Conservation (phyloP, 306 rosid species). For the Potentilla sterilis region DNA sequence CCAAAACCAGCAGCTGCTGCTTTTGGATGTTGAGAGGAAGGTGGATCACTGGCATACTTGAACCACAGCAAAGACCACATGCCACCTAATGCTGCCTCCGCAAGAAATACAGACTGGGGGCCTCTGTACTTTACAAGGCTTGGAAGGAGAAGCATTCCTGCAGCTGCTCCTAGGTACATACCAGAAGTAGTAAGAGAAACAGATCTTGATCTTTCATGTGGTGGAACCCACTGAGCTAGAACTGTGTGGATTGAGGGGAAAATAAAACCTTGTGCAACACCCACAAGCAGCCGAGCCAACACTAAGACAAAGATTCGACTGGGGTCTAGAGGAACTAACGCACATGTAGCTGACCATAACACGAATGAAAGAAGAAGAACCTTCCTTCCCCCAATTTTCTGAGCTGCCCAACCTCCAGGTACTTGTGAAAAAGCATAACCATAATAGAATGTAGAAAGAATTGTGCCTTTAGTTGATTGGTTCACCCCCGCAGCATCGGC, state of each 20-base stretch:
- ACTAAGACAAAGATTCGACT: constrained; percentile 50
- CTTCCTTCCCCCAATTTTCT: constrained; percentile 79
- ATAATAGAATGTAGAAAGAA: constrained; percentile 86
- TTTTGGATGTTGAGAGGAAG: constrained; percentile 73
- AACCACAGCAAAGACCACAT: constrained; percentile 86
- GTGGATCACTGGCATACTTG: constrained; percentile 67
- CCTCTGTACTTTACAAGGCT: constrained; percentile 75
- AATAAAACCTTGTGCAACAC: constrained; percentile 90
- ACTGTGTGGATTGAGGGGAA: constrained; percentile 97
- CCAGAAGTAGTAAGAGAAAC: constrained; percentile 95
- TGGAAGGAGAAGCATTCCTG: constrained; percentile 83
- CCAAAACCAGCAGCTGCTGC: constrained; percentile 81
- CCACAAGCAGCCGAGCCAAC: constrained; percentile 84
- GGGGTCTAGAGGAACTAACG: constrained; percentile 77
- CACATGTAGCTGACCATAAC: constrained; percentile 83
- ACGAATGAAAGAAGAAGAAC: constrained; percentile 80
- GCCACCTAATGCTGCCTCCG: constrained; percentile 77
- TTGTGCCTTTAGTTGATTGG: constrained; percentile 80
- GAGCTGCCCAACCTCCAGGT: constrained; percentile 97
- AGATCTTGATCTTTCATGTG: constrained; percentile 92
- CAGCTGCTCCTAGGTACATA: constrained; percentile 91
- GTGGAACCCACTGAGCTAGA: constrained; percentile 98
- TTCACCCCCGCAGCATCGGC: constrained; percentile 71
- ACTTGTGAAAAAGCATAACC: constrained; percentile 97
- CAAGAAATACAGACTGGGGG: constrained; percentile 81